phyloP scores from a whole-genome alignment of 2,329 filamentous ascomycete species.

The Ceratocystis ficicola region DNA sequence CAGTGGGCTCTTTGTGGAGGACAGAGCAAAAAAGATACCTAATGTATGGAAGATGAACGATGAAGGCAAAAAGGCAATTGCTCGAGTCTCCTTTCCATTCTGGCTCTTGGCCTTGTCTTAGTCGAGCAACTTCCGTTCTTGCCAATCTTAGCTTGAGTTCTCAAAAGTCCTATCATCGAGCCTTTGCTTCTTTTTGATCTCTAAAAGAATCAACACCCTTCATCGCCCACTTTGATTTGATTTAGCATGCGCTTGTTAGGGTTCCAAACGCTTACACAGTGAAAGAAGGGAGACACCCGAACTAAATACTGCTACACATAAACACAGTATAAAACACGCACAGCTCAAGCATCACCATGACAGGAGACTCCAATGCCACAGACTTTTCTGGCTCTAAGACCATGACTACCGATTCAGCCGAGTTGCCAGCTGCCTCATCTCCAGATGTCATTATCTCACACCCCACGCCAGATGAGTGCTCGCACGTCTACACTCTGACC shows the following conservation, averaged over 20 bases:
- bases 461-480: slow-evolving; percentile 45
- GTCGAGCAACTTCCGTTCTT: neutral
- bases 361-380: slow-evolving; percentile 11
- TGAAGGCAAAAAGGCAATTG: neutral
- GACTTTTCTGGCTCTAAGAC: neutral
- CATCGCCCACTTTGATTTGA: neutral
- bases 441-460: slow-evolving; percentile 36
- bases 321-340: neutral
- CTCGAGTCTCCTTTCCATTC: slow-evolving; percentile 3
- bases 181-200: neutral
- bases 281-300: neutral
- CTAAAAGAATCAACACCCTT: too few species aligned
- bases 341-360: slow-evolving; percentile 6
- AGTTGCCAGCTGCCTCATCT: slow-evolving; percentile 15
- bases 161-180: neutral
- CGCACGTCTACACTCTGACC: slow-evolving; percentile 43
- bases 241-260: neutral
- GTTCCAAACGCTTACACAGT: slow-evolving; percentile 11
- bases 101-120: neutral
- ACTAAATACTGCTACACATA: neutral
- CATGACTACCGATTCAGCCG: neutral
- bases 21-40: neutral
- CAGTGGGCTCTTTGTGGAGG: neutral
- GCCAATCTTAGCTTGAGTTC: neutral
- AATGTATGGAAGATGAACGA: neutral